Percentiles rank a stretch among this genome's conserved stretches.
These are phyloP conservation scores for Arctostaphylos glauca DNA, from an alignment of 148 eudicot species.

Conservation along the genomic window DNA sequence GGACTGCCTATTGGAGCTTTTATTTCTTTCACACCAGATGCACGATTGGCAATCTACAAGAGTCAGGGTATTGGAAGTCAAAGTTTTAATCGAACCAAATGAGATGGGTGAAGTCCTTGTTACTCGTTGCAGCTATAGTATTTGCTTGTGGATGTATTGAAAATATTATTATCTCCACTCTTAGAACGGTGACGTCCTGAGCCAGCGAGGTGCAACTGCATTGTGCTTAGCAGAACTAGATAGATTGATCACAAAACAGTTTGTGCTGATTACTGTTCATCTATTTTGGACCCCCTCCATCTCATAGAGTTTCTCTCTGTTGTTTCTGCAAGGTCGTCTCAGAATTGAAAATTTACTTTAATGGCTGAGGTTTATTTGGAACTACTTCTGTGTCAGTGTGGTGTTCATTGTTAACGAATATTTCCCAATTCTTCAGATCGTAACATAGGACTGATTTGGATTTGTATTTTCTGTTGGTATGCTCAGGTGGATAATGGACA, in stretches of 20 bases:
- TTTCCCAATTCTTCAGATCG: not conserved
- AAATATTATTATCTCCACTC: not conserved
- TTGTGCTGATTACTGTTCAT: not conserved
- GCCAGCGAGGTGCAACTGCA: not conserved
- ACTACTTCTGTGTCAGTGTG: not conserved
- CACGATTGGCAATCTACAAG: not conserved
- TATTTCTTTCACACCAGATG: not conserved
- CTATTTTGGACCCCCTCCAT: not conserved
- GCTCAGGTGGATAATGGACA: slow-evolving; percentile 97
- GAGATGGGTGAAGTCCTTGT: not conserved
- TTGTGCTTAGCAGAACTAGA: not conserved
- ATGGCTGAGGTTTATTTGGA: not conserved
- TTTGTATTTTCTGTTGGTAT: not conserved
- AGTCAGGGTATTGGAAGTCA: not conserved
- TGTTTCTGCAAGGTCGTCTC: slow-evolving; percentile 1
- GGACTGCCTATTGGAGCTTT: not conserved
- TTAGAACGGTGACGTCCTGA: not conserved
- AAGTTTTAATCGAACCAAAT: not conserved
- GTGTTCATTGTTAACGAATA: not conserved
- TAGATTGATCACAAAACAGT: not conserved
- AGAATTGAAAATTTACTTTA: not conserved
- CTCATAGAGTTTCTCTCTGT: not conserved
- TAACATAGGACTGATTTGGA: slow-evolving; percentile 5
- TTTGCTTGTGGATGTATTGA: no score
- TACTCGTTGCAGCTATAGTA: not conserved